These are phyloP conservation scores for Pythium aquatile DNA, from an alignment of 352 stramenopile genomes.

Conservation along the genomic window DNA sequence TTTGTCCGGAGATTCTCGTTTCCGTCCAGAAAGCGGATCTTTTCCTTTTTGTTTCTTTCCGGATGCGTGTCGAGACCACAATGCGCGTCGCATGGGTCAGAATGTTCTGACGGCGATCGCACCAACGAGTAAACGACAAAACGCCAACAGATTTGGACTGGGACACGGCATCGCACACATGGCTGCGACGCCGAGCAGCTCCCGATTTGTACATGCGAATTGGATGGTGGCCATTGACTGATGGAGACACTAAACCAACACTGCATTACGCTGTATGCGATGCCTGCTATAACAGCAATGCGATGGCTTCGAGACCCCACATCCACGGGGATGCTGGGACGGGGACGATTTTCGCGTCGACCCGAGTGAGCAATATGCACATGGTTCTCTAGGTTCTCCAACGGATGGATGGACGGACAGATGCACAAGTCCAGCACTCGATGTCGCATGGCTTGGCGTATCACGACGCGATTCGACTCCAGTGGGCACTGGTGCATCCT, in stretches of 20 bases:
- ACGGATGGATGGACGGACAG: no score
- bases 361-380: not conserved
- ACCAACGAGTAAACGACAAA: not conserved
- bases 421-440: not conserved
- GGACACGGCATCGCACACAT: not conserved
- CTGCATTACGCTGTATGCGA: not conserved
- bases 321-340: not conserved
- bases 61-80: not conserved
- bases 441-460: not conserved
- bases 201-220: not conserved
- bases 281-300: not conserved
- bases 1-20: not conserved
- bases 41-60: not conserved
- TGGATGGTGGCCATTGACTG: not conserved
- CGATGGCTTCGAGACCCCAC: not conserved
- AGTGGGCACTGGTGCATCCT: not conserved
- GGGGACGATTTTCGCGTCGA: not conserved
- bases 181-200: not conserved
- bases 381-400: not conserved
- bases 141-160: not conserved
- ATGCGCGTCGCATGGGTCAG: not conserved
- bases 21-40: not conserved
- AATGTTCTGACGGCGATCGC: not conserved
- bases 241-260: not conserved
- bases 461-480: not conserved